These are phyloP conservation scores for Xylaria digitata DNA, from an alignment of 2,329 filamentous ascomycete genomes.

Conservation along the genomic window DNA sequence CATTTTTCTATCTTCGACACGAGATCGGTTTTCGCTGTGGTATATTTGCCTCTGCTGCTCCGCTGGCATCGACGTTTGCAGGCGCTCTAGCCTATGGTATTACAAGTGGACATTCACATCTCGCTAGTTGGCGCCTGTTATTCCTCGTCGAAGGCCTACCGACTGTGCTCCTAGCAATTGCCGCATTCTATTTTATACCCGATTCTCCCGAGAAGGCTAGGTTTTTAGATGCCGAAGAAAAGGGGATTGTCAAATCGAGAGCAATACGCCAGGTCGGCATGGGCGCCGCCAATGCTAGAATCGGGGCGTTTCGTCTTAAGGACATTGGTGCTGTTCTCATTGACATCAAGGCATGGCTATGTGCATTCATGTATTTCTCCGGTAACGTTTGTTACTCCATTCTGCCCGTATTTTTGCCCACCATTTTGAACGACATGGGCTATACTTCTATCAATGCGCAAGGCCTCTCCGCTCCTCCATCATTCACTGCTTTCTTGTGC, in stretches of 20 bases:
- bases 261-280: slow-evolving; percentile 64
- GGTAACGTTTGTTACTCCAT: slow-evolving; percentile 89
- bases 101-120: slow-evolving; percentile 74
- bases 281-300: slow-evolving; percentile 42
- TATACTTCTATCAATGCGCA: slow-evolving; percentile 52
- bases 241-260: slow-evolving; percentile 77
- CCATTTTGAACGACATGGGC: slow-evolving; percentile 81
- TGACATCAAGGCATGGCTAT: slow-evolving; percentile 78
- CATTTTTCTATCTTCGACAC: slow-evolving; percentile 46
- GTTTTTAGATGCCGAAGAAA: slow-evolving; percentile 72
- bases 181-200: slow-evolving; percentile 80
- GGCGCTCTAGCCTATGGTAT: slow-evolving; percentile 84
- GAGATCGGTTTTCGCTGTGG: slow-evolving; percentile 46
- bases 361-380: slow-evolving; percentile 85
- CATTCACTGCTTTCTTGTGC: slow-evolving; percentile 44
- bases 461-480: slow-evolving; percentile 45
- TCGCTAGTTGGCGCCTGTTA: slow-evolving; percentile 84
- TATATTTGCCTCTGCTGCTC: slow-evolving; percentile 73
- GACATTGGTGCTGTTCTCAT: slow-evolving; percentile 68
- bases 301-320: slow-evolving; percentile 61
- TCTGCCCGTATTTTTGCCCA: slow-evolving; percentile 87
- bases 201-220: slow-evolving; percentile 75
- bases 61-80: slow-evolving; percentile 83
- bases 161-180: slow-evolving; percentile 76
- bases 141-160: slow-evolving; percentile 89